These are phyloP conservation scores for Vitis cinerea DNA, from an alignment of 164 flowering plant species.

Conservation along the genomic window DNA sequence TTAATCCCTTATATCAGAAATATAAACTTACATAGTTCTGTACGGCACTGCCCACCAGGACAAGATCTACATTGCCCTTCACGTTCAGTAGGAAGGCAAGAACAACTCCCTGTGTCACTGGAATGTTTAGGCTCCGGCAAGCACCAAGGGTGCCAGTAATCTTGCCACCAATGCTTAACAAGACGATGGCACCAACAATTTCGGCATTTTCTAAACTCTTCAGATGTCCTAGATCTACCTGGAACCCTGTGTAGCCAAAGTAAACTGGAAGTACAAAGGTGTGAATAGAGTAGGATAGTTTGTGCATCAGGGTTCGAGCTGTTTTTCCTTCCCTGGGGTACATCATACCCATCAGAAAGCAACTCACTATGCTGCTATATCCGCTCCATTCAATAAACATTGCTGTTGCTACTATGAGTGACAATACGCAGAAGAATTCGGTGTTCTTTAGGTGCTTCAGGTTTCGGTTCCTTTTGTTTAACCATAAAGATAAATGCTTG, in stretches of 20 bases:
- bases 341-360: conserved; percentile 48
- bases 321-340: conserved; percentile 72
- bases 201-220: background rate
- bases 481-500: conserved; percentile 28
- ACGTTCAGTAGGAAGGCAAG: conserved; percentile 48
- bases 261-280: conserved; percentile 63
- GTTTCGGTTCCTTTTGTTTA: conserved; percentile 34
- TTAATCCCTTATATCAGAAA: too few species aligned
- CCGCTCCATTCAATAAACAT: conserved; percentile 29
- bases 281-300: conserved; percentile 40
- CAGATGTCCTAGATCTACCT: conserved; percentile 26
- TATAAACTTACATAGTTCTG: conserved; percentile 23
- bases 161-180: conserved; percentile 51
- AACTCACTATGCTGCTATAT: conserved; percentile 33
- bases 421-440: conserved; percentile 31
- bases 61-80: conserved; percentile 63
- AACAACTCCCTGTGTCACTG: conserved; percentile 41
- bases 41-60: conserved; percentile 26
- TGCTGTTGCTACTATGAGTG: conserved; percentile 20
- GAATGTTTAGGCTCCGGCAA: conserved; percentile 43
- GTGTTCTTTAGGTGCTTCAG: conserved; percentile 43
- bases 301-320: conserved; percentile 46
- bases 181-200: conserved; percentile 19
- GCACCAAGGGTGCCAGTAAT: conserved; percentile 52
- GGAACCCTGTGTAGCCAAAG: conserved; percentile 65